Evolutionary conservation across 352 stramenopile genomes (phyloP), one percentile per base, ranked within the genome.

Genomic region (Phytophthora fragariaefolia): DNA sequence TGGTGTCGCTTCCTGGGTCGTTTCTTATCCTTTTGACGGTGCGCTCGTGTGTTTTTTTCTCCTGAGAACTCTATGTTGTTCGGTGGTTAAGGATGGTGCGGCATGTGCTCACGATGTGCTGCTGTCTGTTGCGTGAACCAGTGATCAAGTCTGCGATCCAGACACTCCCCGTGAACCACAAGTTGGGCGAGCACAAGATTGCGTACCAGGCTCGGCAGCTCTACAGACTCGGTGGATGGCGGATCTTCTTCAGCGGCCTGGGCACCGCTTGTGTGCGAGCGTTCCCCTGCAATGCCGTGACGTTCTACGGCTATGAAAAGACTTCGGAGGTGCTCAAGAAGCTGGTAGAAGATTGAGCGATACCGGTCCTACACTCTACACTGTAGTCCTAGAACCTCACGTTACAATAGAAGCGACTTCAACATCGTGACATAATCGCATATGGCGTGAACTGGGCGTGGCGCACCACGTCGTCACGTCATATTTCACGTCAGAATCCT

Each of bases 131-230:
- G 15, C 34, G 34, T 38, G 30, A 22, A 47, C 50, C 40, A 94
- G 88, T 96, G 22, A 77, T 96, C 66, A 96, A 96, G 62, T 93
- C 86, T 46, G 88, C 82, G 22, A 94, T 96, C 34, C 89, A 96
- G 71, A 93, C 83, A 32, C 62, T 92, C 3, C 71, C 88, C 6
- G 80, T 92, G 24, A 60, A 82, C 27, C 76, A 87, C 18, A 70
- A 73, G 6, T 61, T 72, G 0, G 64, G 82, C 7, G 89, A 95
- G 52, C 75, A 82, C 63, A 91, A 79, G 50, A 94, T 94, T 12
- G 71, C 74, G 38, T 92, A 89, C 55, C 89, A 96, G 60, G 69
- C 75, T 38, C 65, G 82, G 42, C 77, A 79, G 58, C 75, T 96
- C 13, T 93, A 91, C 68, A 67, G 65, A 1, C 71, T 88, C 42